These are phyloP conservation scores for Monosporozyma yasuniensis DNA, from an alignment of 805 yeast genomes.

Conservation along the genomic window DNA sequence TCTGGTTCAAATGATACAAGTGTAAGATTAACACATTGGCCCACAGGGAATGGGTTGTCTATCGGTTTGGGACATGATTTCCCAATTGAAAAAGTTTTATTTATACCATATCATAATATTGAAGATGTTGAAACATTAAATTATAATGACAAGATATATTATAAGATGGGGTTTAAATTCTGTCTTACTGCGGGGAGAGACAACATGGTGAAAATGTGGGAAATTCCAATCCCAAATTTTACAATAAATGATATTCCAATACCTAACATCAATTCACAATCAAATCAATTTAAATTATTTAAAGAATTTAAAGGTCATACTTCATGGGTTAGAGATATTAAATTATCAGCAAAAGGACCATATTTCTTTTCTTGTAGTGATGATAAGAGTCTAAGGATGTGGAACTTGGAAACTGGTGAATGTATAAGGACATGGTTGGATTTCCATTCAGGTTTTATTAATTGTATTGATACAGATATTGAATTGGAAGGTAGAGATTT, in stretches of 20 bases:
- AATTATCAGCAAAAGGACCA: constrained; percentile 53
- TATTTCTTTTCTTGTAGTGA: constrained; percentile 72
- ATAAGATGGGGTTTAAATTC: constrained; percentile 52
- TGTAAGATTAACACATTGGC: constrained; percentile 55
- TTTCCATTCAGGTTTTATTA: constrained; percentile 71
- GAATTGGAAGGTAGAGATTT: constrained; percentile 13
- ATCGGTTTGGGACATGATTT: constrained; percentile 70
- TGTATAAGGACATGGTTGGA: constrained; percentile 45
- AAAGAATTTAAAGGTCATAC: constrained; percentile 62
- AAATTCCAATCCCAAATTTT: constrained; percentile 57
- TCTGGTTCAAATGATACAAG: constrained; percentile 78
- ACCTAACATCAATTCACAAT: constrained; percentile 32
- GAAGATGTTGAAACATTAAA: constrained; percentile 1
- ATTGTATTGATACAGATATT: constrained; percentile 34
- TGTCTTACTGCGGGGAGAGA: constrained; percentile 78
- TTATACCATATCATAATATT: constrained; percentile 45
- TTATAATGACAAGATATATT: constrained; percentile 10
- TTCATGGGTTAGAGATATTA: constrained; percentile 67
- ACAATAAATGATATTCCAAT: constrained; percentile 46
- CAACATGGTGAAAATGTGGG: constrained; percentile 65
- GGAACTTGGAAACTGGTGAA: constrained; percentile 56
- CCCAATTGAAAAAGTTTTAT: constrained; percentile 65
- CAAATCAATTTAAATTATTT: constrained; percentile 52
- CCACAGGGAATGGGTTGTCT: constrained; percentile 58
- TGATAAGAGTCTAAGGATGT: constrained; percentile 63